These are phyloP conservation scores for Penicillium soppii DNA, from an alignment of 495 filamentous ascomycete species.

Conservation along the genomic window DNA sequence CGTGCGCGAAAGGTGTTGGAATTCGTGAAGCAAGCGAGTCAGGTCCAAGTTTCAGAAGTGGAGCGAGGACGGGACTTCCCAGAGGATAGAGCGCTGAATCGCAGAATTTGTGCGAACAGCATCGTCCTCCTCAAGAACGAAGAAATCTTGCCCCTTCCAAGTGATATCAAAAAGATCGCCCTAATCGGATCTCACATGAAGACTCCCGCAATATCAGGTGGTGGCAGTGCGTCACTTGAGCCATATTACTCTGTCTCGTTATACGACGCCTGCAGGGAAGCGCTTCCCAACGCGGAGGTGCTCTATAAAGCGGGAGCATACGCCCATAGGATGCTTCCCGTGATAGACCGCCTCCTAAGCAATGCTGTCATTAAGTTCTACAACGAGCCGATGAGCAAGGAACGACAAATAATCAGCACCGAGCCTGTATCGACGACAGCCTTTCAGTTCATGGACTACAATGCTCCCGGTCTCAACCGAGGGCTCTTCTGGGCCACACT, in stretches of 20 bases:
- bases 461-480: constrained; percentile 45
- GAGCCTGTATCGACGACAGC: constrained; percentile 49
- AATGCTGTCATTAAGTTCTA: constrained; percentile 56
- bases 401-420: constrained; percentile 50
- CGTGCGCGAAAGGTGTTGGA: background rate
- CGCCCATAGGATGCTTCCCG: constrained; percentile 55
- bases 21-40: constrained; percentile 42
- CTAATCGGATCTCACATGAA: constrained; percentile 81
- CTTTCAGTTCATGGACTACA: constrained; percentile 58
- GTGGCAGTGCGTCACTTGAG: constrained; percentile 73
- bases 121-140: constrained; percentile 77
- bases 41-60: constrained; percentile 51
- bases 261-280: constrained; percentile 59
- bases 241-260: constrained; percentile 71
- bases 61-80: constrained; percentile 56
- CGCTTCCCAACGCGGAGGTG: constrained; percentile 49
- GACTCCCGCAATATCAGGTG: constrained; percentile 67
- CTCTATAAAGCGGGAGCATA: constrained; percentile 58
- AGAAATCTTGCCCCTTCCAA: constrained; percentile 58
- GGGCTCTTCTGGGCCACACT: constrained; percentile 51
- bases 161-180: constrained; percentile 57
- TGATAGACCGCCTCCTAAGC: constrained; percentile 47
- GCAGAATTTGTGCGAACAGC: constrained; percentile 59
- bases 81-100: constrained; percentile 61
- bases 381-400: constrained; percentile 46